These are phyloP conservation scores for Gymnopilus junonius DNA, from an alignment of 768 basidiomycete genomes.

Conservation along the genomic window DNA sequence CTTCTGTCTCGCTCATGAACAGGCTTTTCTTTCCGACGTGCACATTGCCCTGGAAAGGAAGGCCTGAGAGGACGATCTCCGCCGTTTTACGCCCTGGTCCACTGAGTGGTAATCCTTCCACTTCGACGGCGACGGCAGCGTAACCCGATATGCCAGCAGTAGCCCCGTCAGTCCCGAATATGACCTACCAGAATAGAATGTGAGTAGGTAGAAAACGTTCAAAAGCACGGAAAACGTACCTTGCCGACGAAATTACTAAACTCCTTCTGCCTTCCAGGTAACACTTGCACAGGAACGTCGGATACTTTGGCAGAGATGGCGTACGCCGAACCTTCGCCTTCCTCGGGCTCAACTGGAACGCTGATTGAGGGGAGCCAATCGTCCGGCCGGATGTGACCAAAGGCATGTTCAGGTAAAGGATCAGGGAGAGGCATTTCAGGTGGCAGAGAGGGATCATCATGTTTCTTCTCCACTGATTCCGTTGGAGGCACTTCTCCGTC, in stretches of 20 bases:
- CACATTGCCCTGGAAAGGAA: constrained; percentile 73
- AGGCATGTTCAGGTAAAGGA: constrained; percentile 74
- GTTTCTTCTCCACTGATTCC: constrained; percentile 4
- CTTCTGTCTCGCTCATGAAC: neutral
- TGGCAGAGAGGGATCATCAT: constrained; percentile 26
- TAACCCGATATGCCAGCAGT: constrained; percentile 69
- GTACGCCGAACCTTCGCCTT: constrained; percentile 57
- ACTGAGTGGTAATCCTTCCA: constrained; percentile 63
- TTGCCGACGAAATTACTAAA: constrained; percentile 81
- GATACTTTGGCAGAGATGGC: constrained; percentile 66
- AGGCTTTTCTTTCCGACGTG: constrained; percentile 61
- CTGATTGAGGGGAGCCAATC: constrained; percentile 63
- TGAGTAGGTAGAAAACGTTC: constrained; percentile 1
- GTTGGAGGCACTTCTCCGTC: constrained; percentile 64
- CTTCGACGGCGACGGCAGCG: constrained; percentile 60
- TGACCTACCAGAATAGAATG: constrained; percentile 48
- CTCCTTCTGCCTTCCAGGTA: constrained; percentile 77
- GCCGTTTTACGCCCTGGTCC: constrained; percentile 24
- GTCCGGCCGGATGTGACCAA: constrained; percentile 74
- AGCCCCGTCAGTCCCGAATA: constrained; percentile 68
- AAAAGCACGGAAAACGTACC: constrained; percentile 41
- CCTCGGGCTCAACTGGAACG: constrained; percentile 43
- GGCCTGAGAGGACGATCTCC: constrained; percentile 61
- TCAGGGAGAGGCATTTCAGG: constrained; percentile 59
- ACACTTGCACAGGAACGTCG: constrained; percentile 76